Conservation (phyloP, 2,329 filamentous ascomycete species). For the Fusarium sublunatum region DNA sequence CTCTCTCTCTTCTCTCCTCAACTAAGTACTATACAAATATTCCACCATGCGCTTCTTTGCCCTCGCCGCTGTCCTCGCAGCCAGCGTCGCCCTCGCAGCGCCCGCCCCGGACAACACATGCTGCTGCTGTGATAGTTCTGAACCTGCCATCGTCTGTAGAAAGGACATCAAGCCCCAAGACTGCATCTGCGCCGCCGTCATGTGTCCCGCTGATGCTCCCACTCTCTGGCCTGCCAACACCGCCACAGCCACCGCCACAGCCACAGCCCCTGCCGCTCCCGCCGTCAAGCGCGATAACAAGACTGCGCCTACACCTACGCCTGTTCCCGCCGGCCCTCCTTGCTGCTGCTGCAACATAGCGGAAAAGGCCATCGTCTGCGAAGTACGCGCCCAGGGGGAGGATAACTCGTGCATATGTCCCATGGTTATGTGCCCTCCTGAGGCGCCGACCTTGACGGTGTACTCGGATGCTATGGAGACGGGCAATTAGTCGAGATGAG, state of each 20-base stretch:
- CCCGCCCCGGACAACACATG: slow-evolving; percentile 40
- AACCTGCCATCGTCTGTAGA: slow-evolving; percentile 44
- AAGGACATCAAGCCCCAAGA: slow-evolving; percentile 22
- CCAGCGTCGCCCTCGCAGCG: slow-evolving; percentile 34
- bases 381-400: slow-evolving; percentile 23
- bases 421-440: slow-evolving; percentile 30
- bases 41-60: slow-evolving; percentile 43
- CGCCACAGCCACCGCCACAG: not conserved
- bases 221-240: slow-evolving; percentile 23
- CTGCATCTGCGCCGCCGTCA: slow-evolving; percentile 45
- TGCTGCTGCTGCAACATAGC: slow-evolving; percentile 43
- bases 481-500: slow-evolving; percentile 1
- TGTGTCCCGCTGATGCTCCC: slow-evolving; percentile 40
- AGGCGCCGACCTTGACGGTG: slow-evolving; percentile 37
- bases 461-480: slow-evolving; percentile 13
- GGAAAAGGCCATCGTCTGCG: slow-evolving; percentile 35
- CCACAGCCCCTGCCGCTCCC: not conserved
- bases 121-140: slow-evolving; percentile 51
- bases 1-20: not conserved
- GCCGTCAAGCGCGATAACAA: slow-evolving; percentile 17
- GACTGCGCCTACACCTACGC: slow-evolving; percentile 8
- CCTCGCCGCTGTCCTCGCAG: slow-evolving; percentile 41
- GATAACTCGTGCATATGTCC: slow-evolving; percentile 40
- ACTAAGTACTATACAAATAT: not conserved
- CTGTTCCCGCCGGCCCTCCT: slow-evolving; percentile 5